Base-by-base conservation (phyloP, 441 rosid genomes). In the Isatis lusitanica region DNA sequence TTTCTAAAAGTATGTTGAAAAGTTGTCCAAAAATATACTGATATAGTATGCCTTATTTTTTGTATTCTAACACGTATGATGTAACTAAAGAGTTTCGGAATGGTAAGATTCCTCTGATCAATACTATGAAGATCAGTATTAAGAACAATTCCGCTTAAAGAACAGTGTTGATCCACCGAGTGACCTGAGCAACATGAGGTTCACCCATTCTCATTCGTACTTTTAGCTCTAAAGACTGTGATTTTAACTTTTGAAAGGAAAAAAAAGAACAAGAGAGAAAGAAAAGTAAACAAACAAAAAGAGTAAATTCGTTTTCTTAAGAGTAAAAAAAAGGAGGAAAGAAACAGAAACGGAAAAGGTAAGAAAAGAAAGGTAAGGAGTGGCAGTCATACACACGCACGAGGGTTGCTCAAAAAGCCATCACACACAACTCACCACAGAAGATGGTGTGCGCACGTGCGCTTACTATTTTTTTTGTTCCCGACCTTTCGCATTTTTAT, bases 371-470 rank as follows among this genome's bases (percentile, higher is more conserved):
- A 53, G 71, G 57, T 21, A 24, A 73, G 65, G 43, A 57, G 26
- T 56, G 42, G 40, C 59, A 15, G 51, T 44, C 66, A 9, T 63
- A 55, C 71, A 36, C 24, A 74, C 68, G 73, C 63, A 74, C 73
- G 66, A 60, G 62, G 39, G 63, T 60, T 65, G 21, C 78, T 40
- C 50, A 33, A 74, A 66, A 68, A 52, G 62, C 63, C 69, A 52
- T 51, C 74, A 26, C 56, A 71, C 74, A 71, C 66, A 48, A 46
- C 44, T 68, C 59, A 36, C 47, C 63, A 28, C 1, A 11, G 5
- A 47, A 31, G 17, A 50, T 50, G 57, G 55, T 31, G 58, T 68
- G 78, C 74, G 66, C 78, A 74, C 78, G 78, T 75, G 78, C 52
- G 50, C 42, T 33, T 36, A 36, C 2, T 7, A 33, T 31, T 33